Evolutionary conservation across 2,329 filamentous ascomycete species (phyloP).

Genomic region (Clonostachys chloroleuca): DNA sequence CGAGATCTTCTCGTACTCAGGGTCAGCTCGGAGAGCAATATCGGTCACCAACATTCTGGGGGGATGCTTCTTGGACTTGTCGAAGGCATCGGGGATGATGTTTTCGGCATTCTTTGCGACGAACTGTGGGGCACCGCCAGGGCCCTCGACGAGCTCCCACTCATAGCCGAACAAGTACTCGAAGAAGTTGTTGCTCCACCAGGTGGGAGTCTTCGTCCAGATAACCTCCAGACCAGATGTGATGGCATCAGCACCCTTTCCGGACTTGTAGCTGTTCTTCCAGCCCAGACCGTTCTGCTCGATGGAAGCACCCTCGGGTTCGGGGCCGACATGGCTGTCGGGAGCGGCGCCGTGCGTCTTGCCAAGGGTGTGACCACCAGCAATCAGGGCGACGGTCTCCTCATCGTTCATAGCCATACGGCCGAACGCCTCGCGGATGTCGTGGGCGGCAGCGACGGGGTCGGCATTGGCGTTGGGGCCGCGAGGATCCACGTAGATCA

Average conservation of each 20-base stretch:
- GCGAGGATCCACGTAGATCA: conserved; percentile 75
- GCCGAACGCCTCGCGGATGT: conserved; percentile 68
- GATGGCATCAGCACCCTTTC: conserved; percentile 69
- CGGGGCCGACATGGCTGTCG: conserved; percentile 58
- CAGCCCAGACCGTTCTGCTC: conserved; percentile 70
- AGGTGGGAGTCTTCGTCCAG: conserved; percentile 72
- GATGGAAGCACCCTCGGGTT: conserved; percentile 61
- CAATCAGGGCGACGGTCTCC: conserved; percentile 76
- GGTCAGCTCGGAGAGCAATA: conserved; percentile 67
- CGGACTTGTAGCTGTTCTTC: conserved; percentile 58
- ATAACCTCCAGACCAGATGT: conserved; percentile 75
- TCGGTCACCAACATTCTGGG: conserved; percentile 78
- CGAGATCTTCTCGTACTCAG: conserved; percentile 71
- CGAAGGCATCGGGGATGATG: conserved; percentile 68
- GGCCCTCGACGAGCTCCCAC: conserved; percentile 72
- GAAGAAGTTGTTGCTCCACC: conserved; percentile 73
- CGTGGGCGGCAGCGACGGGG: conserved; percentile 61
- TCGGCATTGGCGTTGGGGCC: conserved; percentile 71
- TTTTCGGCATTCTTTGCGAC: conserved; percentile 56
- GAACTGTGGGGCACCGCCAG: conserved; percentile 74
- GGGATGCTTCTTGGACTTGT: conserved; percentile 65
- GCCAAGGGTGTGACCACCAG: conserved; percentile 73
- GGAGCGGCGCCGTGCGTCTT: conserved; percentile 75
- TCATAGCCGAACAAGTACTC: conserved; percentile 76
- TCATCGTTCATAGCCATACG: conserved; percentile 65